Evolutionary conservation across 352 stramenopile genomes (phyloP).

Genomic region (Globisporangium lucens): DNA sequence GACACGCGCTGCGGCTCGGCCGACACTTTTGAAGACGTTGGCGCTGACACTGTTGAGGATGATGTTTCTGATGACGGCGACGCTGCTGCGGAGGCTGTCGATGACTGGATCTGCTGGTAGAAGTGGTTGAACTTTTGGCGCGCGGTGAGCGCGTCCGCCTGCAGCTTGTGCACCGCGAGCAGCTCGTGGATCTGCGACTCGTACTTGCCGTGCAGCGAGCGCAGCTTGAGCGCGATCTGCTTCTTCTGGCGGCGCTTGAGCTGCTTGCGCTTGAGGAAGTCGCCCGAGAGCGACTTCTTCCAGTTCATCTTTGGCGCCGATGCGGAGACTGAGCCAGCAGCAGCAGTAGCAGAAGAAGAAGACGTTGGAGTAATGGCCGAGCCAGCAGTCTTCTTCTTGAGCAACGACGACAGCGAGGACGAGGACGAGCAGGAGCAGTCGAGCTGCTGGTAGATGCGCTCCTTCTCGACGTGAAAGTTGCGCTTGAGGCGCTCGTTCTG

Average conservation of each 20-base stretch:
- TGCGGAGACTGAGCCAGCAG: conserved; percentile 12
- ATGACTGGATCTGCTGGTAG: conserved; percentile 6
- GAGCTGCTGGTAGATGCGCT: conserved; percentile 41
- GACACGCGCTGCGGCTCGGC: conserved; percentile 11
- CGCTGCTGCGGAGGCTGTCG: not conserved
- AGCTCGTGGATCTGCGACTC: conserved; percentile 39
- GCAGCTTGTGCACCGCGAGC: conserved; percentile 41
- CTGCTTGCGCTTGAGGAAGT: conserved; percentile 65
- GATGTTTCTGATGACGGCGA: not conserved
- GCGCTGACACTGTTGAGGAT: not conserved
- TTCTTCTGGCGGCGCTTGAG: conserved; percentile 74
- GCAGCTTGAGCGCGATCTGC: conserved; percentile 48
- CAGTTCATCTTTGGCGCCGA: conserved; percentile 33
- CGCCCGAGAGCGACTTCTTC: conserved; percentile 40
- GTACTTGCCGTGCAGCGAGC: conserved; percentile 45
- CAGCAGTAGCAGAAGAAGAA: not conserved
- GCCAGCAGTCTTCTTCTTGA: not conserved
- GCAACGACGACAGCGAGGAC: not conserved
- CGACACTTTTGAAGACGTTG: not conserved
- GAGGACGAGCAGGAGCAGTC: conserved; percentile 38
- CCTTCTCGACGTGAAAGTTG: conserved; percentile 45
- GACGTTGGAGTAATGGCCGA: not conserved
- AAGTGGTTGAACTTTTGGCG: conserved; percentile 44
- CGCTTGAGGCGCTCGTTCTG: conserved; percentile 48
- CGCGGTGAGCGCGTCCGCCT: conserved; percentile 44